Evolutionary conservation across 2,329 filamentous ascomycete species (phyloP), one percentile per base, ranked within the genome.

Genomic region (Xylariaceae sp.): DNA sequence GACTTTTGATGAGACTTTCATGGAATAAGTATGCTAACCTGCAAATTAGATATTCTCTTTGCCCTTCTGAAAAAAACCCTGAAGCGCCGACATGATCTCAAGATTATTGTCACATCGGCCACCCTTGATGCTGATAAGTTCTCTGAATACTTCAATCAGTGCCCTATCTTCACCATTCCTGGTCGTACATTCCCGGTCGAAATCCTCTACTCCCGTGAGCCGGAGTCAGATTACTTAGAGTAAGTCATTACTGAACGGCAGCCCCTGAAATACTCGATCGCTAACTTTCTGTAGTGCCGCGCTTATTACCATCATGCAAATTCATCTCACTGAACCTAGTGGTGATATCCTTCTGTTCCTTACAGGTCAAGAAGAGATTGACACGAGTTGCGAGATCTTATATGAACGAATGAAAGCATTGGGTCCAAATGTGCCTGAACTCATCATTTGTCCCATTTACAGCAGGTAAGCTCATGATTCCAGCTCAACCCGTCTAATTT

Each of bases 41-140:
- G 35, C 4, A 5, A 44, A 34, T 48, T 42, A 64, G 94, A 99
- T 75, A 91, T 99, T 2, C 81, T 99, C 2, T 97, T 99, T 72
- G 93, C 91, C 0, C 75, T 99, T 59, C 77, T 99, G 52, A 99
- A 99, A 75, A 96, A 97, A 77, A 93, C 94, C 0, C 74, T 97
- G 17, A 92, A 92, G 73, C 81, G 89, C 64, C 82, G 94, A 53
- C 86, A 89, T 0, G 94, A 99, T 69, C 79, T 99, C 65, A 96
- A 96, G 73, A 80, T 99, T 51, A 97, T 99, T 68, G 92, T 97
- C 62, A 99, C 95, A 1, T 97, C 92, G 11, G 94, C 94, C 1
- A 99, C 94, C 0, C 82, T 99, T 3, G 93, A 99, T 71, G 94
- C 94, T 6, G 94, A 97, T 72, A 97, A 97, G 72, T 99, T 99